Evolutionary conservation across 1,284 basidiomycete genomes (phyloP).

Genomic region (Pulveroboletus sp.): DNA sequence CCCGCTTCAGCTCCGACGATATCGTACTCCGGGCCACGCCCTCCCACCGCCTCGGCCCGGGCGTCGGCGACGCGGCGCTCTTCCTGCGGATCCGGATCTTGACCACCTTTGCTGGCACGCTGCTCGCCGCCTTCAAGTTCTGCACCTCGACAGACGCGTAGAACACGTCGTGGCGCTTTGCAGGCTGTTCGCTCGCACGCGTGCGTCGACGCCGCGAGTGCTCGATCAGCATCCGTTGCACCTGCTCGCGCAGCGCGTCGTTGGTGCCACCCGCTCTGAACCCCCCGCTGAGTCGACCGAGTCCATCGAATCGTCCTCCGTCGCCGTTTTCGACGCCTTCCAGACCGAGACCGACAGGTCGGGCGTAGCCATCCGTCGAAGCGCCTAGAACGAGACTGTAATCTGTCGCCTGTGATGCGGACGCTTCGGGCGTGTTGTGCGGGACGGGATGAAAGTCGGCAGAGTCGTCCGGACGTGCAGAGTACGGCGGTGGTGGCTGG

Average conservation of each 20-base stretch:
- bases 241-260: slow-evolving; percentile 19
- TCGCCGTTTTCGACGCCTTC: slow-evolving; percentile 27
- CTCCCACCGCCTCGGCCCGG: slow-evolving; percentile 4
- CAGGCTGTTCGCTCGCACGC: slow-evolving; percentile 21
- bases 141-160: slow-evolving; percentile 23
- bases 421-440: slow-evolving; percentile 28
- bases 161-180: slow-evolving; percentile 32
- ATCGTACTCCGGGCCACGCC: slow-evolving; percentile 25
- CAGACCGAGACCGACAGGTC: slow-evolving; percentile 29
- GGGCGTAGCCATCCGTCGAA: neutral
- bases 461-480: slow-evolving; percentile 11
- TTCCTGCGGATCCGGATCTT: slow-evolving; percentile 18
- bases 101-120: neutral
- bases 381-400: neutral
- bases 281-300: slow-evolving; percentile 33
- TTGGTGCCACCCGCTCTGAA: slow-evolving; percentile 14
- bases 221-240: slow-evolving; percentile 23
- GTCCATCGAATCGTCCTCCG: slow-evolving; percentile 29
- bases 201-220: slow-evolving; percentile 21
- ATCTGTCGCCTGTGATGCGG: neutral
- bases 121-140: neutral
- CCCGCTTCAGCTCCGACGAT: slow-evolving; percentile 34
- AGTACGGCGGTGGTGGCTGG: slow-evolving; percentile 32
- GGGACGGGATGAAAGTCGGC: slow-evolving; percentile 22
- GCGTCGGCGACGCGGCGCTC: slow-evolving; percentile 27